Percentiles rank a stretch among this genome's conserved stretches.
Conservation (phyloP, 192 early-diverging fungal species). For the Umbelopsis ramanniana region DNA sequence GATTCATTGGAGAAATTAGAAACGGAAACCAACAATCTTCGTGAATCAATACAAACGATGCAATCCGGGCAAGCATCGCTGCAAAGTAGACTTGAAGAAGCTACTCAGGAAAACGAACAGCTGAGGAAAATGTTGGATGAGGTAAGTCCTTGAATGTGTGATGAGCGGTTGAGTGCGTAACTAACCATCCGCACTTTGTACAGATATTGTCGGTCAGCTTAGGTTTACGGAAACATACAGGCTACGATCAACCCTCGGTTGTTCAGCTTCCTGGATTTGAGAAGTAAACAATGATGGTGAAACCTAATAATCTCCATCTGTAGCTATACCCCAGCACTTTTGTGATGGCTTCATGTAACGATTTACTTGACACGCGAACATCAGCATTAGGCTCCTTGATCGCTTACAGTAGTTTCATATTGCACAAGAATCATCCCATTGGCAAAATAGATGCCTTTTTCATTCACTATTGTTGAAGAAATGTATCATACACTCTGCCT, state of each 20-base stretch:
- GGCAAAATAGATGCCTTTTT: no score
- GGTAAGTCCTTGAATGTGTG: background rate
- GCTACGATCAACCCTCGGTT: slow-evolving; percentile 38
- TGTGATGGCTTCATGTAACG: no score
- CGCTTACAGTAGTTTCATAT: no score
- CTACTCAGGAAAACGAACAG: slow-evolving; percentile 46
- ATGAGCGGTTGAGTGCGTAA: background rate
- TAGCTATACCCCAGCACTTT: background rate
- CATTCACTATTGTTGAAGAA: no score
- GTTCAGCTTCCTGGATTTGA: slow-evolving; percentile 33
- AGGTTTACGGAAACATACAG: slow-evolving; percentile 50
- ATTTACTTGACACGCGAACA: no score
- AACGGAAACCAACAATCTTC: slow-evolving; percentile 38
- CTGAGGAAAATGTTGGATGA: slow-evolving; percentile 52
- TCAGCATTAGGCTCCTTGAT: no score
- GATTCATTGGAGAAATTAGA: slow-evolving; percentile 62
- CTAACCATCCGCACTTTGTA: background rate
- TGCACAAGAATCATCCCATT: no score
- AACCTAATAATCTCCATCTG: background rate
- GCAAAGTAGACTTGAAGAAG: slow-evolving; percentile 39
- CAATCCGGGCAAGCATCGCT: slow-evolving; percentile 25
- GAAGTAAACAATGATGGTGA: background rate
- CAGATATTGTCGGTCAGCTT: slow-evolving; percentile 52
- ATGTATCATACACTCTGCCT: no score
- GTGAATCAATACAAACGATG: slow-evolving; percentile 46